These are phyloP conservation scores for Evernia prunastri DNA, from an alignment of 495 filamentous ascomycete species.

Conservation along the genomic window DNA sequence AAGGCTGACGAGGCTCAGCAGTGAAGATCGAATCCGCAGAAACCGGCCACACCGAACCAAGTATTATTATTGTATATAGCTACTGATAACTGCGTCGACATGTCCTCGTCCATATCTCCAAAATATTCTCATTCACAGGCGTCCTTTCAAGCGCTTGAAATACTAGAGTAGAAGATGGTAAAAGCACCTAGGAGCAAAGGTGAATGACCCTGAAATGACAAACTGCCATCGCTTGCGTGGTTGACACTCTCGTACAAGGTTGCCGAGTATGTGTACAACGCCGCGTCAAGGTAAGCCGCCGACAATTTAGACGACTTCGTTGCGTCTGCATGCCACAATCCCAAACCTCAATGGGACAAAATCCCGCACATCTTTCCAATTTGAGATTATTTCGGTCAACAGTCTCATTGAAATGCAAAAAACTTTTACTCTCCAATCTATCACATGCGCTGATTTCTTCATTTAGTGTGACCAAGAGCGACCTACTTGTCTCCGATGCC, in stretches of 20 bases:
- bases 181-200: constrained; percentile 37
- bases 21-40: not conserved
- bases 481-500: constrained; percentile 33
- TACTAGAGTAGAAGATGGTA: constrained; percentile 22
- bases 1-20: not conserved
- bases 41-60: not conserved
- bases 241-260: constrained; percentile 18
- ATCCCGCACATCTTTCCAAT: not conserved
- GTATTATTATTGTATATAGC: not conserved
- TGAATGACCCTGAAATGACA: not conserved
- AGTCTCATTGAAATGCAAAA: not conserved
- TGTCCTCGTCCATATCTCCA: not conserved
- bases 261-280: constrained; percentile 34
- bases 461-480: constrained; percentile 31
- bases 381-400: not conserved
- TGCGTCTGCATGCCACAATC: not conserved
- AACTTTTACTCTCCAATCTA: not conserved
- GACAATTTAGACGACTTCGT: not conserved
- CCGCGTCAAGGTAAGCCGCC: constrained; percentile 23
- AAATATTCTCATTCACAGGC: not conserved
- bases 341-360: not conserved
- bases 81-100: not conserved
- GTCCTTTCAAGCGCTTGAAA: not conserved
- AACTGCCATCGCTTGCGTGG: not conserved
- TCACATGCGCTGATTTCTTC: not conserved